A percentile compares a stretch with the other conserved stretches of the same genome.
phyloP scores from a whole-genome alignment of 2,329 filamentous ascomycete species.

The Alternaria ethzedia region DNA sequence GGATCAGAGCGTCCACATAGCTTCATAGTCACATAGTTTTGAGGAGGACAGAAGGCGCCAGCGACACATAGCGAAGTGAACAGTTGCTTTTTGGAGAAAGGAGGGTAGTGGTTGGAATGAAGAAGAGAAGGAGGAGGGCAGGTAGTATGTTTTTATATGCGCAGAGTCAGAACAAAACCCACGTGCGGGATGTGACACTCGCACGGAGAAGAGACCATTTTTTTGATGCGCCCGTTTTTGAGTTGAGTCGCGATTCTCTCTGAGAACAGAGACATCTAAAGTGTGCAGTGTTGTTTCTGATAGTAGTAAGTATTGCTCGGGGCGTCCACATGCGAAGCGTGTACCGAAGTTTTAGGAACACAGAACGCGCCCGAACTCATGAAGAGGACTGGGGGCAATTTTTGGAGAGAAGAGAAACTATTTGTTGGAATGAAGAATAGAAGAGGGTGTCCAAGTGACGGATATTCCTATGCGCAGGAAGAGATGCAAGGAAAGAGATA shows the following conservation, averaged over 20 bases:
- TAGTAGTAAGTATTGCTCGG: neutral
- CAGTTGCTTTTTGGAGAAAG: neutral
- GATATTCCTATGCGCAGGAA: neutral
- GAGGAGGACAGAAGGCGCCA: neutral
- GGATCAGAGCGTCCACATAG: neutral
- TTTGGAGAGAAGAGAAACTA: too few relatives aligned
- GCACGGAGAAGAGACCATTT: neutral
- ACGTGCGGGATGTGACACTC: fast-evolving
- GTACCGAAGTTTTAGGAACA: neutral
- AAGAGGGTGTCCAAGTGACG: neutral
- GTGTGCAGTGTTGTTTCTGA: neutral
- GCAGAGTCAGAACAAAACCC: neutral
- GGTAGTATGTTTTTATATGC: neutral
- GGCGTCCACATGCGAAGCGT: neutral
- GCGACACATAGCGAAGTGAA: neutral
- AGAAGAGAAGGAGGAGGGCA: neutral
- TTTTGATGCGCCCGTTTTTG: too few relatives aligned
- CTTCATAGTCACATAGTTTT: neutral
- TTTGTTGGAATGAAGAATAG: neutral
- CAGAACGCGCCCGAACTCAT: neutral
- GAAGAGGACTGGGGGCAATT: too few relatives aligned
- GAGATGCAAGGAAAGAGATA: neutral
- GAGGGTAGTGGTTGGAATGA: neutral
- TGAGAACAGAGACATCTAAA: neutral
- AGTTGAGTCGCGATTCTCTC: too few relatives aligned